phyloP scores from a whole-genome alignment of 306 rosid species.

The Cicer chorassanicum region DNA sequence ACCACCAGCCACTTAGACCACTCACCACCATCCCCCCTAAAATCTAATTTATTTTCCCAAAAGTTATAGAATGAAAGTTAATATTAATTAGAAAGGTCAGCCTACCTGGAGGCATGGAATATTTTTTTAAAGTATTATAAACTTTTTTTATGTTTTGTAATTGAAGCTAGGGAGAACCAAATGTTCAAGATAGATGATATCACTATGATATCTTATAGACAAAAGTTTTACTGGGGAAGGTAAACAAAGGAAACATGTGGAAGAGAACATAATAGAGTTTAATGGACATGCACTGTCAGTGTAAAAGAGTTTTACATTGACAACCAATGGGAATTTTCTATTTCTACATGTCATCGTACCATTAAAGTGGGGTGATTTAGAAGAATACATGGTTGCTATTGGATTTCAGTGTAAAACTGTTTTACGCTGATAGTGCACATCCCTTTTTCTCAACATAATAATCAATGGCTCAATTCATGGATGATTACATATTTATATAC shows the following conservation, averaged over 20 bases:
- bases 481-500: slow-evolving; percentile 2
- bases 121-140: not conserved
- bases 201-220: not conserved
- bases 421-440: too few relatives aligned
- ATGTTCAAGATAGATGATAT: slow-evolving; percentile 7
- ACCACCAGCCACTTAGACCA: not conserved
- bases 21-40: not conserved
- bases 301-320: too few relatives aligned
- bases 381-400: too few relatives aligned
- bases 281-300: too few relatives aligned
- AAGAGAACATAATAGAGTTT: not conserved
- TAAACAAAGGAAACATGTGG: not conserved
- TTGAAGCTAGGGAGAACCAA: not conserved
- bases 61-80: not conserved
- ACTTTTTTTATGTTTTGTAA: not conserved
- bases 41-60: slow-evolving; percentile 17
- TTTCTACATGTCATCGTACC: too few relatives aligned
- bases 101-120: slow-evolving; percentile 1
- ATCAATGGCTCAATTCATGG: not conserved
- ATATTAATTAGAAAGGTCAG: slow-evolving; percentile 15
- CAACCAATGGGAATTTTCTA: too few relatives aligned
- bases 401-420: too few relatives aligned
- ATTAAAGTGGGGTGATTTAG: too few relatives aligned
- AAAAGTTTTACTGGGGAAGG: not conserved
- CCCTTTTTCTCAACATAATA: not conserved